phyloP scores from a whole-genome alignment of 495 filamentous ascomycete species.

The Penicillium pulvis region DNA sequence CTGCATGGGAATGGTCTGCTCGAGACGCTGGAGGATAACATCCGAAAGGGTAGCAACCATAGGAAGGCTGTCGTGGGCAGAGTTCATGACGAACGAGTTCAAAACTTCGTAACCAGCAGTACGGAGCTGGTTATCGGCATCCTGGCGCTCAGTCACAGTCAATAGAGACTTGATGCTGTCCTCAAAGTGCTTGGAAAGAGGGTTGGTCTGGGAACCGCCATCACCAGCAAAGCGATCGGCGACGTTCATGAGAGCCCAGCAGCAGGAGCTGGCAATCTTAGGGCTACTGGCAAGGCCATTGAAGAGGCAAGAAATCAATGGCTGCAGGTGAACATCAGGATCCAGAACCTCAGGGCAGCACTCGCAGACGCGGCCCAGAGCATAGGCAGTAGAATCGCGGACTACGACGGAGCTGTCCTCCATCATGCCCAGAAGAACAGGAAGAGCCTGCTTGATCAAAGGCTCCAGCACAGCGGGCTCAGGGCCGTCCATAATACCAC shows the following conservation, averaged over 20 bases:
- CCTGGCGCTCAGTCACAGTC: conserved; percentile 76
- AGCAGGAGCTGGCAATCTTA: conserved; percentile 97
- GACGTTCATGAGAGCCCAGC: conserved; percentile 98
- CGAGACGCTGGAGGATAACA: conserved; percentile 83
- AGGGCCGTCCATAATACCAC: conserved; percentile 97
- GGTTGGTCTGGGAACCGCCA: conserved; percentile 72
- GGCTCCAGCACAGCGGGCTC: conserved; percentile 86
- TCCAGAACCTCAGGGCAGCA: conserved; percentile 86
- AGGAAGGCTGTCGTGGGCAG: conserved; percentile 80
- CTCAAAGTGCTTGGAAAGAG: conserved; percentile 89
- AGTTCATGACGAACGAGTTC: conserved; percentile 86
- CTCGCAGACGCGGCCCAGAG: conserved; percentile 94
- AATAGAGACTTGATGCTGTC: conserved; percentile 85
- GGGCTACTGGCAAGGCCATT: conserved; percentile 85
- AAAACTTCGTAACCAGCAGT: conserved; percentile 99
- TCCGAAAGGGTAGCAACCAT: conserved; percentile 80
- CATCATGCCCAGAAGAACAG: conserved; percentile 94
- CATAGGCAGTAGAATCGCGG: conserved; percentile 95
- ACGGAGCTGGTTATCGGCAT: conserved; percentile 88
- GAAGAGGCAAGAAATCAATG: conserved; percentile 86
- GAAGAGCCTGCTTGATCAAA: conserved; percentile 90
- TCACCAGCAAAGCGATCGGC: conserved; percentile 93
- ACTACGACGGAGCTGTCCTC: conserved; percentile 84
- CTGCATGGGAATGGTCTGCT: conserved; percentile 89
- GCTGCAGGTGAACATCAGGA: conserved; percentile 74